A percentile compares a stretch with the other conserved stretches of the same genome.
Conservation (phyloP, 2,329 filamentous ascomycete species). For the Meredithiella fracta region DNA sequence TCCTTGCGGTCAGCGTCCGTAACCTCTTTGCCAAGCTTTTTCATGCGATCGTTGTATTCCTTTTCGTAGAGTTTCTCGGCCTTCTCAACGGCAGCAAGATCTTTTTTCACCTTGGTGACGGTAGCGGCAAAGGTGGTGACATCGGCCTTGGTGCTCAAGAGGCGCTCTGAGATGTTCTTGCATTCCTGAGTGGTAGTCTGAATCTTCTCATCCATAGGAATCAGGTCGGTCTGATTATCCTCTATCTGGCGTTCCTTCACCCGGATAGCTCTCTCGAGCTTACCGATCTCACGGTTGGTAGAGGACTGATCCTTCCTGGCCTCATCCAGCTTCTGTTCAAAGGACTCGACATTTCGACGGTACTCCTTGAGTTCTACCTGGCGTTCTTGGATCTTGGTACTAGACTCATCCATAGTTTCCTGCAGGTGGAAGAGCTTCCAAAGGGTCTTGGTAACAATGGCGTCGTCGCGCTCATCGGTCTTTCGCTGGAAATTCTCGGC, state of each 20-base stretch:
- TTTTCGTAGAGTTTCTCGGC: slow-evolving; percentile 77
- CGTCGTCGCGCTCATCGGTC: slow-evolving; percentile 75
- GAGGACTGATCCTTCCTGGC: slow-evolving; percentile 71
- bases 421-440: slow-evolving; percentile 98
- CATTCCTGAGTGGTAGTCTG: slow-evolving; percentile 58
- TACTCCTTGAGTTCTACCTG: slow-evolving; percentile 91
- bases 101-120: slow-evolving; percentile 60
- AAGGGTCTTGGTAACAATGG: slow-evolving; percentile 79
- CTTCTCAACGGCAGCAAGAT: slow-evolving; percentile 72
- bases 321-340: slow-evolving; percentile 61
- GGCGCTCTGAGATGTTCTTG: slow-evolving; percentile 48
- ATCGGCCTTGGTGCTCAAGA: slow-evolving; percentile 58
- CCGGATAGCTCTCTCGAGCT: slow-evolving; percentile 73
- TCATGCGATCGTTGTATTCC: slow-evolving; percentile 70
- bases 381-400: slow-evolving; percentile 75
- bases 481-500: slow-evolving; percentile 88
- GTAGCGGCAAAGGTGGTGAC: slow-evolving; percentile 52
- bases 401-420: slow-evolving; percentile 80
- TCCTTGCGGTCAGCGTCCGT: slow-evolving; percentile 77
- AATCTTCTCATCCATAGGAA: slow-evolving; percentile 88
- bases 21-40: slow-evolving; percentile 72
- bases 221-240: slow-evolving; percentile 65
- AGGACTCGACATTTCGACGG: slow-evolving; percentile 71
- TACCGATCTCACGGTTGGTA: slow-evolving; percentile 58
- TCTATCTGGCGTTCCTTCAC: slow-evolving; percentile 75